phyloP scores from a whole-genome alignment of 768 basidiomycete genomes.

The Suillus lakei region DNA sequence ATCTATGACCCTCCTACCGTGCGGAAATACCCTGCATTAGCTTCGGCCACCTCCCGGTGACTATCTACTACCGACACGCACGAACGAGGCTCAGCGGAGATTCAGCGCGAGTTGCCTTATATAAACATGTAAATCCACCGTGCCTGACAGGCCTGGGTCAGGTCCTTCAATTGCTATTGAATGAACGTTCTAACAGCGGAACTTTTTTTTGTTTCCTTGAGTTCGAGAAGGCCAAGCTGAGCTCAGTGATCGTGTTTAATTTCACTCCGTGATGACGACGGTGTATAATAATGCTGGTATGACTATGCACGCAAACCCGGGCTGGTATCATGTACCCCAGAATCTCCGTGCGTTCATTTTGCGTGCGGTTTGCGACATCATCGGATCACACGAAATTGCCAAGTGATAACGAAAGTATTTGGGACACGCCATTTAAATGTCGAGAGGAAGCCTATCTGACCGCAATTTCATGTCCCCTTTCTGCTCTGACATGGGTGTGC shows the following conservation, averaged over 20 bases:
- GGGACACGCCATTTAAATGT: not conserved
- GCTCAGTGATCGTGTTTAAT: not conserved
- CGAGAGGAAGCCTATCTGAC: not conserved
- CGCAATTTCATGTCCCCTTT: not conserved
- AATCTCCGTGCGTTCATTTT: no score
- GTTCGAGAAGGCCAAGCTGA: not conserved
- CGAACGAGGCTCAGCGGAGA: not conserved
- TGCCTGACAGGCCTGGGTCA: not conserved
- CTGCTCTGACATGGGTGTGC: not conserved
- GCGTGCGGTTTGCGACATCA: not conserved
- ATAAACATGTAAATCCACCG: not conserved
- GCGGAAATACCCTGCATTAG: not conserved
- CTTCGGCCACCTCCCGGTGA: not conserved
- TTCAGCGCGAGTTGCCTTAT: not conserved
- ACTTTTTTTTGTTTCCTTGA: not conserved
- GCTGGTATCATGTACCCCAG: not conserved
- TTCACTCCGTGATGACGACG: not conserved
- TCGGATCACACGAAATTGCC: slow-evolving; percentile 1
- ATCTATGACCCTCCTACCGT: not conserved
- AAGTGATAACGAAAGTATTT: not conserved
- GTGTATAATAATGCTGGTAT: no score
- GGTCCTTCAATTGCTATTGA: not conserved
- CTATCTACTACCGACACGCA: not conserved
- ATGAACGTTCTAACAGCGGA: not conserved
- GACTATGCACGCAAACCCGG: no score